phyloP scores from a whole-genome alignment of 768 basidiomycete species.

The Leucosporidium scottii region DNA sequence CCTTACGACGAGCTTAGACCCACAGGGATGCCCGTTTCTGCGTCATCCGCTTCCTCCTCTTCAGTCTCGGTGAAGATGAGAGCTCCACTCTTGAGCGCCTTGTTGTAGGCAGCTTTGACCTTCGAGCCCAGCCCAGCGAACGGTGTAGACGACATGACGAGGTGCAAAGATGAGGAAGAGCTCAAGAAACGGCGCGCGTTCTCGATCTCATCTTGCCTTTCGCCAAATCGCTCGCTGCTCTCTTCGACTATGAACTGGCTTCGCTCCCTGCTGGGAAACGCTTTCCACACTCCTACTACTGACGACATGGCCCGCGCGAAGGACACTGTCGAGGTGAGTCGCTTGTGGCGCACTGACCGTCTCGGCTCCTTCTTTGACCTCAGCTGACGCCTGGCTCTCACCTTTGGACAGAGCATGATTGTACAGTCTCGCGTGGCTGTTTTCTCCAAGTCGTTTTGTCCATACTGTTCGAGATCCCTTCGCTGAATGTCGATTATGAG shows the following conservation, averaged over 20 bases:
- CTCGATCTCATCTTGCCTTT: not conserved
- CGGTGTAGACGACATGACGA: not conserved
- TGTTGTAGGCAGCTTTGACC: slow-evolving; percentile 20
- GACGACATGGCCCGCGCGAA: not conserved
- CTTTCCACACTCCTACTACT: not conserved
- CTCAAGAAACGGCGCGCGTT: not conserved
- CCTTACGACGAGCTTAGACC: not conserved
- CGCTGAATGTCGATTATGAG: no score
- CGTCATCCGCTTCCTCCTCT: slow-evolving; percentile 18
- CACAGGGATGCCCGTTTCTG: slow-evolving; percentile 28
- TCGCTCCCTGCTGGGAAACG: not conserved
- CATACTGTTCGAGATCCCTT: not conserved
- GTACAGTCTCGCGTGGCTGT: slow-evolving; percentile 7
- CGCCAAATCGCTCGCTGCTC: not conserved
- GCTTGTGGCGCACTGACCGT: no score
- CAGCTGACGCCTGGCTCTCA: not conserved
- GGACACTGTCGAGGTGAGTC: no score
- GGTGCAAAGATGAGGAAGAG: not conserved
- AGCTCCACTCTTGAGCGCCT: not conserved
- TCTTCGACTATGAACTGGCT: not conserved
- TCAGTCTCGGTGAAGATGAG: slow-evolving; percentile 20
- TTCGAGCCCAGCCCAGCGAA: slow-evolving; percentile 13
- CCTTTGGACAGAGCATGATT: not conserved
- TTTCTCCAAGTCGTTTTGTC: slow-evolving; percentile 7
- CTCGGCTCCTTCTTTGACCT: no score